Evolutionary conservation across 352 stramenopile genomes (phyloP).

Genomic region (Peronospora belbahrii): DNA sequence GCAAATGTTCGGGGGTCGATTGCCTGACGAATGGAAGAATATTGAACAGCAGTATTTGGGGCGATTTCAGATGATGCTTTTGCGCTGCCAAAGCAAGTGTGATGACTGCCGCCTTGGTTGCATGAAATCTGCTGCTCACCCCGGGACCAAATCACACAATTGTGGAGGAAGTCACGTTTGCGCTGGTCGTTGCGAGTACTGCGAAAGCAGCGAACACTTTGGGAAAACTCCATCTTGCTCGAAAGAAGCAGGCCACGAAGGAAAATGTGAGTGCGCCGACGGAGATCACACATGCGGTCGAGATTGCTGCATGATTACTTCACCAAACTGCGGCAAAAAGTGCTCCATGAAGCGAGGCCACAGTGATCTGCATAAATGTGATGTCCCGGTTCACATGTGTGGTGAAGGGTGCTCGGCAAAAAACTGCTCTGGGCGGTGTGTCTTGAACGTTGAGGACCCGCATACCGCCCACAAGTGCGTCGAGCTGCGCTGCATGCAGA

Average conservation of each 20-base stretch:
- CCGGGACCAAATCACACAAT: slow-evolving; percentile 24
- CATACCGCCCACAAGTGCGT: slow-evolving; percentile 62
- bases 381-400: slow-evolving; percentile 49
- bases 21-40: slow-evolving; percentile 40
- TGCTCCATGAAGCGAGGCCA: slow-evolving; percentile 47
- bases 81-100: slow-evolving; percentile 53
- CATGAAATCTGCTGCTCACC: slow-evolving; percentile 46
- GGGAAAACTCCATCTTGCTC: slow-evolving; percentile 33
- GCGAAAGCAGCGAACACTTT: slow-evolving; percentile 15
- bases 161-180: slow-evolving; percentile 50
- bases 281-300: slow-evolving; percentile 59
- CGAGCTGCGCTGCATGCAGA: slow-evolving; percentile 43
- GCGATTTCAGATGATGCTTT: slow-evolving; percentile 41
- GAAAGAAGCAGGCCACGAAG: slow-evolving; percentile 56
- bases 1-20: slow-evolving; percentile 28
- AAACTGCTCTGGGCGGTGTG: slow-evolving; percentile 38
- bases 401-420: slow-evolving; percentile 38
- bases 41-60: slow-evolving; percentile 41
- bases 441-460: slow-evolving; percentile 38
- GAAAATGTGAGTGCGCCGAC: slow-evolving; percentile 48
- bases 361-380: slow-evolving; percentile 38
- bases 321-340: slow-evolving; percentile 42
- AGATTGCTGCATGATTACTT: slow-evolving; percentile 32
- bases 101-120: slow-evolving; percentile 48
- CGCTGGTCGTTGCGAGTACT: slow-evolving; percentile 42